Evolutionary conservation across 164 flowering plant species (phyloP).

Genomic region (Umbilicus rupestris): DNA sequence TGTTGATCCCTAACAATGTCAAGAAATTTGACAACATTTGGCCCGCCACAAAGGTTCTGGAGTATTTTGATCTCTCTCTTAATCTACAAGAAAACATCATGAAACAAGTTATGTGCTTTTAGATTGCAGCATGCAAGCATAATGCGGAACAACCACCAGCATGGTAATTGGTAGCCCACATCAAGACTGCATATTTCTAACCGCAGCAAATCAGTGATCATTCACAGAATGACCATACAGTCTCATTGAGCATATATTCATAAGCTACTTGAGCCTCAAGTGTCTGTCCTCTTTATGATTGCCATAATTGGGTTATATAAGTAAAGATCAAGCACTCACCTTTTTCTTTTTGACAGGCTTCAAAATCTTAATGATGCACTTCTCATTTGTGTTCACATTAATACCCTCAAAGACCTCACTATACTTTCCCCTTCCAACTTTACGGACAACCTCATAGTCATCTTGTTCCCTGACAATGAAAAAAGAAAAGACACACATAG

Average conservation of each 20-base stretch:
- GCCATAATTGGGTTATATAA: neutral
- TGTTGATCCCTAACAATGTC: conserved; percentile 70
- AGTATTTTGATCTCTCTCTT: conserved; percentile 86
- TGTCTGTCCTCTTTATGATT: neutral
- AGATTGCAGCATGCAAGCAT: neutral
- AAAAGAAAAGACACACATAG: neutral
- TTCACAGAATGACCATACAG: neutral
- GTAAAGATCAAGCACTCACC: conserved; percentile 5
- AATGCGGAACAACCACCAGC: neutral
- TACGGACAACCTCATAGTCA: conserved; percentile 6
- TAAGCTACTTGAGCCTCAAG: neutral
- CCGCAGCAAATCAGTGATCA: neutral
- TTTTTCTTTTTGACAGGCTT: conserved; percentile 6
- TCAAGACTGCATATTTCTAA: neutral
- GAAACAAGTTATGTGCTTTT: neutral
- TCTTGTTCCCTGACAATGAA: neutral
- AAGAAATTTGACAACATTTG: conserved; percentile 67
- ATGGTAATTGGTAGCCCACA: neutral
- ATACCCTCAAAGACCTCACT: conserved; percentile 8
- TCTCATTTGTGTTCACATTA: conserved; percentile 6
- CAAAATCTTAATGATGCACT: conserved; percentile 6
- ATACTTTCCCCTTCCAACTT: conserved; percentile 8
- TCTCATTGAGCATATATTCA: no score
- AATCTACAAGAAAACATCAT: conserved; percentile 35
- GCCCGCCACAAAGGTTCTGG: conserved; percentile 83